Base-by-base conservation (phyloP, 495 filamentous ascomycete genomes). In the Hamigera avellanea region DNA sequence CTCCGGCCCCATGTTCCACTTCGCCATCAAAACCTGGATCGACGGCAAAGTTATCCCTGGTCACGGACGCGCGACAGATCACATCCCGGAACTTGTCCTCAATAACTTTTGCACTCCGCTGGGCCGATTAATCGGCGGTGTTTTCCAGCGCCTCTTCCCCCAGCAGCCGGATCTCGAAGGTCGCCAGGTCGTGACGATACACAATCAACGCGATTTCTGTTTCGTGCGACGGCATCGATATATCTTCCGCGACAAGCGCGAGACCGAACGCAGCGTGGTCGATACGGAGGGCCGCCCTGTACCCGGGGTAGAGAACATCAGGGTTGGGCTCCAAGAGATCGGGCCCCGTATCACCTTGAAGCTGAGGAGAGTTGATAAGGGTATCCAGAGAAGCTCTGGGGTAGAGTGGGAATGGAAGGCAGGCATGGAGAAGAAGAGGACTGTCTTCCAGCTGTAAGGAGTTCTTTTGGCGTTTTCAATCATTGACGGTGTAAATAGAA, bases 381-480 rank as follows among this genome's bases (percentile, higher is more conserved):
- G 86, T 1, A 78, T 98, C 29, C 86, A 88, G 41, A 66, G 78
- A 39, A 73, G 69, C 14, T 80, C 75, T 55, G 86, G 86, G 19
- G 83, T 86, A 52, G 83, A 89, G 51, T 96, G 93, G 88, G 74
- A 93, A 53, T 96, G 89, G 89, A 85, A 91, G 63, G 80, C 80
- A 3, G 72, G 73, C 55, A 87, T 88, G 80, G 91, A 98, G 66
- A 95, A 94, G 66, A 57, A 80, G 61, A 69, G 91, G 49, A 98
- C 88, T 39, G 81, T 5, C 5, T 23, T 23, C 9, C 21, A 23
- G 21, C 9, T 23, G 9, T 23, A 23, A n/a, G n/a, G 21, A 23
- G 21, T 23, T 9, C 9, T 23, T 23, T 23, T 23, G n/a, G n/a
- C n/a, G n/a, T n/a, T n/a, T n/a, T n/a, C n/a, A n/a, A n/a, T n/a